Percentiles rank a stretch among this genome's conserved stretches.
Evolutionary conservation across 2,329 filamentous ascomycete species (phyloP).

Genomic region (Eurotiales sp.): DNA sequence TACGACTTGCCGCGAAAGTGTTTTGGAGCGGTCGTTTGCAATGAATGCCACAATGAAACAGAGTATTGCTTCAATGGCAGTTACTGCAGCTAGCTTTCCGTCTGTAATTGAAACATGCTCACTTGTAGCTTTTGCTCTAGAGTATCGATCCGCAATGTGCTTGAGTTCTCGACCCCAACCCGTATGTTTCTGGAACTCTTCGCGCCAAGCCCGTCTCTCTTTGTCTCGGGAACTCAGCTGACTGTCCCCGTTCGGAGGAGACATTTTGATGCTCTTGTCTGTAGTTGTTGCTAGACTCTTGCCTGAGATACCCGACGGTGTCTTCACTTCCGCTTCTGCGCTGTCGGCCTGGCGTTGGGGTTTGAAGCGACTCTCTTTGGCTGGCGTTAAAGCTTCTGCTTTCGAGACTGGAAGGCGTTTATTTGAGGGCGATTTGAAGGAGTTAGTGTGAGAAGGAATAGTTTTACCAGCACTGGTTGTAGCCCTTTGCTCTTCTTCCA

Average conservation of each 20-base stretch:
- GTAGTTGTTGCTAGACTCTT: conserved; percentile 27
- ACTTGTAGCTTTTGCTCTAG: conserved; percentile 22
- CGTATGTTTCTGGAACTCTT: conserved; percentile 40
- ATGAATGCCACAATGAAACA: conserved; percentile 48
- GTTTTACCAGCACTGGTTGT: conserved; percentile 4
- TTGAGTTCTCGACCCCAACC: conserved; percentile 45
- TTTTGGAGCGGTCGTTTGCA: conserved; percentile 39
- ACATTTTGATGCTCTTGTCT: conserved; percentile 23
- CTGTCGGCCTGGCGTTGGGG: conserved; percentile 39
- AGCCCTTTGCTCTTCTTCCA: conserved; percentile 2
- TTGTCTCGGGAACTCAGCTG: conserved; percentile 24
- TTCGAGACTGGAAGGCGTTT: conserved; percentile 21
- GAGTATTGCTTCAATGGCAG: conserved; percentile 44
- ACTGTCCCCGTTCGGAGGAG: conserved; percentile 26
- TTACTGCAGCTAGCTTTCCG: conserved; percentile 36
- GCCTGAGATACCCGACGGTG: conserved; percentile 28
- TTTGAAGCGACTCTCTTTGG: conserved; percentile 37
- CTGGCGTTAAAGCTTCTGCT: conserved; percentile 37
- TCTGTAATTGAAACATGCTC: conserved; percentile 25
- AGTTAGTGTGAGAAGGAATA: conserved; percentile 2
- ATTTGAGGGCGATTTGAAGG: conserved; percentile 13
- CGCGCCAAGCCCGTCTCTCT: conserved; percentile 41
- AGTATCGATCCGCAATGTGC: conserved; percentile 39
- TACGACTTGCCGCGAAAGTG: conserved; percentile 32
- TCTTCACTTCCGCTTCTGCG: conserved; percentile 37